Evolutionary conservation across 2,329 filamentous ascomycete genomes (phyloP).

Genomic region (Colletotrichum lupini): DNA sequence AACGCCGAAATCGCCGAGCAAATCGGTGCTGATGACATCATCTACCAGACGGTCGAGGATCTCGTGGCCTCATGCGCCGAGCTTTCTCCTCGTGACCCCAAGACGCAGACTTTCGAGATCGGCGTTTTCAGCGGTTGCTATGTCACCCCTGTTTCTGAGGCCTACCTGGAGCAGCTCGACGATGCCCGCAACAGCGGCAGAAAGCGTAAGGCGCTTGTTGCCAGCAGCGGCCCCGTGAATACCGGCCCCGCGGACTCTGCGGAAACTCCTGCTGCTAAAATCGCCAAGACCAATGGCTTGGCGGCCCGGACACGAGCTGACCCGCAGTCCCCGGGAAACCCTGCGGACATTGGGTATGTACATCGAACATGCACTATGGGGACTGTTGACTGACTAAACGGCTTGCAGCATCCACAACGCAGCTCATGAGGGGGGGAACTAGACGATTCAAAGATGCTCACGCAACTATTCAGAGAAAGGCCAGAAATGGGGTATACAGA

Average conservation of each 20-base stretch:
- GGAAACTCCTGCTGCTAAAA: constrained; percentile 3
- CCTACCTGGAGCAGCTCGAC: constrained; percentile 86
- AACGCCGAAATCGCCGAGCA: constrained; percentile 53
- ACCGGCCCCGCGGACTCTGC: neutral
- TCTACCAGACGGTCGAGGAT: constrained; percentile 72
- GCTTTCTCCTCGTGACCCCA: constrained; percentile 67
- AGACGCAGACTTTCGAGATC: constrained; percentile 79
- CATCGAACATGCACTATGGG: neutral
- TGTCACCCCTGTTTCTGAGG: constrained; percentile 80
- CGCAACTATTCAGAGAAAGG: neutral
- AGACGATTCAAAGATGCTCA: neutral
- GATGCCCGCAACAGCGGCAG: constrained; percentile 72
- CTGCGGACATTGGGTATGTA: constrained; percentile 15
- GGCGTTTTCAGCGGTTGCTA: constrained; percentile 94
- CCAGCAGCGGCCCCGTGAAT: constrained; percentile 19
- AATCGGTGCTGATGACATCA: constrained; percentile 65
- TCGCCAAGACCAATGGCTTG: constrained; percentile 14
- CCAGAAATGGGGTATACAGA: neutral
- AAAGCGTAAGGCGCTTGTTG: constrained; percentile 53
- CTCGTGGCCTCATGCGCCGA: constrained; percentile 83
- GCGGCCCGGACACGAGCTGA: constrained; percentile 3
- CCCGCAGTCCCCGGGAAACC: constrained; percentile 5
- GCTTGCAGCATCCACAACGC: constrained; percentile 24
- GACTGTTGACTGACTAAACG: neutral
- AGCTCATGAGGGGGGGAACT: constrained; percentile 18